Conservation (phyloP, 495 filamentous ascomycete genomes). For the Aspergillus wentii region DNA sequence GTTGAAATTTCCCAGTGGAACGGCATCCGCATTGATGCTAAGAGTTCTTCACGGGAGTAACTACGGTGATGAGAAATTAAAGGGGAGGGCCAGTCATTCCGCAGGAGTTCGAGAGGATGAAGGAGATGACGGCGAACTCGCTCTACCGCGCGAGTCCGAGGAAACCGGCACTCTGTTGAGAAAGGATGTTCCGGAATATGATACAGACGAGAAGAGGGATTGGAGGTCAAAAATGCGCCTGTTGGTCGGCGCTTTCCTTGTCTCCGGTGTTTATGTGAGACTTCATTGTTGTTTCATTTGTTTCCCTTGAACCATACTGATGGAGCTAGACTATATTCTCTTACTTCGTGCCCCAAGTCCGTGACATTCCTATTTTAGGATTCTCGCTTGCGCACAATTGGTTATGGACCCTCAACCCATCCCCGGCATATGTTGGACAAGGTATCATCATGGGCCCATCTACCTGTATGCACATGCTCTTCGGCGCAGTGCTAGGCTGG, state of each 20-base stretch:
- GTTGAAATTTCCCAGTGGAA: constrained; percentile 89
- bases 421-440: constrained; percentile 84
- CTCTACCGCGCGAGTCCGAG: constrained; percentile 8
- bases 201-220: constrained; percentile 39
- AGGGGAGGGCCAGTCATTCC: constrained; percentile 11
- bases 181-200: constrained; percentile 18
- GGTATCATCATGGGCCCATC: constrained; percentile 80
- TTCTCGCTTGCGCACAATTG: constrained; percentile 66
- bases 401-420: constrained; percentile 96
- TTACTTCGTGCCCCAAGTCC: constrained; percentile 85
- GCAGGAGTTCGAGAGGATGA: constrained; percentile 9
- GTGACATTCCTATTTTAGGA: constrained; percentile 82
- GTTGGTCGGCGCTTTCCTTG: constrained; percentile 51
- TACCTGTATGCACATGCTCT: constrained; percentile 92
- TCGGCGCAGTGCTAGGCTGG: constrained; percentile 90
- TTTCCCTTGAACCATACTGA: constrained; percentile 9
- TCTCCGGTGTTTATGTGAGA: constrained; percentile 51
- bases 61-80: constrained; percentile 20
- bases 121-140: constrained; percentile 7
- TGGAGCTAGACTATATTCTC: constrained; percentile 67
- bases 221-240: constrained; percentile 62
- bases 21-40: constrained; percentile 92
- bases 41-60: constrained; percentile 71
- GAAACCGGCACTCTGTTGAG: constrained; percentile 18
- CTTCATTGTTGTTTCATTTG: background rate